A percentile compares a stretch with the other conserved stretches of the same genome.
These are phyloP conservation scores for Saksenaea vasiformis DNA, from an alignment of 371 early-diverging fungal species.

Conservation along the genomic window DNA sequence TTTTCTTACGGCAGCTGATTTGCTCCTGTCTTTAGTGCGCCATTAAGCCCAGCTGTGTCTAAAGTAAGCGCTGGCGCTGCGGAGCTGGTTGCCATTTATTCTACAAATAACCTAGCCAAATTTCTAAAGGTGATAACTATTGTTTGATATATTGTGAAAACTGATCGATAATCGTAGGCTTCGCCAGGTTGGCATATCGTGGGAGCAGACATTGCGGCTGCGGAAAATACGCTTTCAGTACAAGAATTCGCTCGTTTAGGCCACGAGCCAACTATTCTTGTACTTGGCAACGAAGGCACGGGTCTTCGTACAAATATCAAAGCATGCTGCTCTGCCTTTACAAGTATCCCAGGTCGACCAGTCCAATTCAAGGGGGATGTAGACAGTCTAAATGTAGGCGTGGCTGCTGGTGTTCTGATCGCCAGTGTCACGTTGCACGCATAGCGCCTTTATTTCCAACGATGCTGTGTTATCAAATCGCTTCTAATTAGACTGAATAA, in stretches of 20 bases:
- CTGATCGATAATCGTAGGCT: constrained; percentile 15
- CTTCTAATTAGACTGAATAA: too few relatives aligned
- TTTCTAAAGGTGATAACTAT: constrained; percentile 48
- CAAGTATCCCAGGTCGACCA: constrained; percentile 35
- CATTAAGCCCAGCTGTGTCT: constrained; percentile 58
- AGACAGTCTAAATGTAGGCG: constrained; percentile 67
- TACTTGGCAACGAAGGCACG: constrained; percentile 67
- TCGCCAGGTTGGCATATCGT: constrained; percentile 58
- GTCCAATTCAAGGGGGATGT: constrained; percentile 31
- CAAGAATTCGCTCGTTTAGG: neutral
- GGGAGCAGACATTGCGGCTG: constrained; percentile 48
- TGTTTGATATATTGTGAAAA: neutral
- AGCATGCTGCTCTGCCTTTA: constrained; percentile 39
- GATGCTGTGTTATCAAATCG: too few relatives aligned
- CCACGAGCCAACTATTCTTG: constrained; percentile 47
- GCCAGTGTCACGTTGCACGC: constrained; percentile 10
- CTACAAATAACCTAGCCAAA: constrained; percentile 46
- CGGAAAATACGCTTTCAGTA: neutral
- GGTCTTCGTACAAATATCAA: constrained; percentile 56
- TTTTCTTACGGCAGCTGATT: neutral
- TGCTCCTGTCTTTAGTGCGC: constrained; percentile 34
- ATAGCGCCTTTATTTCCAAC: too few relatives aligned
- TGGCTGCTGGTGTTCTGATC: constrained; percentile 60
- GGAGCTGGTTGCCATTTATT: constrained; percentile 58
- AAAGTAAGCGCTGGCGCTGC: constrained; percentile 69